phyloP scores from a whole-genome alignment of 129 eudicot species.

The Ambrosia artemisiifolia region DNA sequence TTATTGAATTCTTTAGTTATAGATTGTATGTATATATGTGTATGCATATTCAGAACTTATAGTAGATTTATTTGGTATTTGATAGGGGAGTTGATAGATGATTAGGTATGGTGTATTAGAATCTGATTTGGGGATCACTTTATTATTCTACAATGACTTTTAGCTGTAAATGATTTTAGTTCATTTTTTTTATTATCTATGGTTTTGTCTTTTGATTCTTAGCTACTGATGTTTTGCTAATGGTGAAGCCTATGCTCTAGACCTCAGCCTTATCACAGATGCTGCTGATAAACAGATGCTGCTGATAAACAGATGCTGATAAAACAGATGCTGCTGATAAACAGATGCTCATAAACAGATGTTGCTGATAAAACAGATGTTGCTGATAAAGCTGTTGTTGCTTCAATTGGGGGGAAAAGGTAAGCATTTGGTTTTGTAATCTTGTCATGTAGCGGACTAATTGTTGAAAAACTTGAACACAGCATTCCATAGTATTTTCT shows the following conservation, averaged over 20 bases:
- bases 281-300: too few species aligned
- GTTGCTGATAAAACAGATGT: too few species aligned
- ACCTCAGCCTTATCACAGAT: too few species aligned
- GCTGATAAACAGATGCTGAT: too few species aligned
- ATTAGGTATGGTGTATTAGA: not conserved
- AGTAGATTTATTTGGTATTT: not conserved
- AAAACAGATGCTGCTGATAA: too few species aligned
- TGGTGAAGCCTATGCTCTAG: too few species aligned
- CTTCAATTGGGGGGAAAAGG: too few species aligned
- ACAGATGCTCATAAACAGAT: too few species aligned
- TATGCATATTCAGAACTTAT: not conserved
- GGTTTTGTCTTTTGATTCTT: slow-evolving; percentile 16
- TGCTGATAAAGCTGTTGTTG: too few species aligned
- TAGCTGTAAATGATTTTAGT: not conserved
- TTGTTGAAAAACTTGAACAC: not conserved
- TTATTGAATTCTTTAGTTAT: not conserved
- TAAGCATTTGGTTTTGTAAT: slow-evolving; percentile 27
- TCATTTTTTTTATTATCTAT: not conserved
- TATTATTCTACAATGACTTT: not conserved
- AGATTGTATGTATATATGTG: not conserved
- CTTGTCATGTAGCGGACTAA: slow-evolving; percentile 23
- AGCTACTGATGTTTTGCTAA: slow-evolving; percentile 92
- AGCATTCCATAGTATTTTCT: too few species aligned
- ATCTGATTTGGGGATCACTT: slow-evolving; percentile 1
- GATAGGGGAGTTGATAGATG: not conserved